Conservation (phyloP, 805 yeast species). For the Allodekkera sacchari region DNA sequence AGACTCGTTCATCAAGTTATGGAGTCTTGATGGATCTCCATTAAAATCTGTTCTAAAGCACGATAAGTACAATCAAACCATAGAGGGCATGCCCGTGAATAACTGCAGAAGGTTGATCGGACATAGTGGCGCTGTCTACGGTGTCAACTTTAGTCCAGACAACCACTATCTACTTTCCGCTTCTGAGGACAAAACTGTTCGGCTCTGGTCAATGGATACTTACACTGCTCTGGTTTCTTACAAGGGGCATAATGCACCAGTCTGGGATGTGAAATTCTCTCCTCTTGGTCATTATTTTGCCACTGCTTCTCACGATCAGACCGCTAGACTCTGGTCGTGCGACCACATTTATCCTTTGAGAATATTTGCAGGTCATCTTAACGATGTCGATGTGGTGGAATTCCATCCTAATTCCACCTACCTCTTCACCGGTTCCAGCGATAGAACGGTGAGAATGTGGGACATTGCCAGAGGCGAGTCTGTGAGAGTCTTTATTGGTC, state of each 20-base stretch:
- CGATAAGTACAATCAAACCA: conserved; percentile 37
- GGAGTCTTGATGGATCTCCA: conserved; percentile 92
- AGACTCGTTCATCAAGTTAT: conserved; percentile 81
- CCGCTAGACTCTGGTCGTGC: conserved; percentile 96
- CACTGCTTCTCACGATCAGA: conserved; percentile 96
- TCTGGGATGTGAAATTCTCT: conserved; percentile 94
- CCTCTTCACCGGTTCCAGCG: conserved; percentile 90
- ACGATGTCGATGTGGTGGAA: conserved; percentile 90
- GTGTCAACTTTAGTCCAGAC: conserved; percentile 86
- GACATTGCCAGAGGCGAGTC: conserved; percentile 83
- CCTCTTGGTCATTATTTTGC: conserved; percentile 97
- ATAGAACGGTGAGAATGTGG: conserved; percentile 97
- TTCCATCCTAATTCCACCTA: conserved; percentile 97
- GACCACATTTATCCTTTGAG: conserved; percentile 95
- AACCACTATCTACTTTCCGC: conserved; percentile 69
- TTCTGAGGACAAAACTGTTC: conserved; percentile 86
- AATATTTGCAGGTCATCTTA: conserved; percentile 94
- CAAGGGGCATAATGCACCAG: conserved; percentile 93
- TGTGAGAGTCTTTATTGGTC: conserved; percentile 89
- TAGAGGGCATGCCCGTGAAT: conserved; percentile 21
- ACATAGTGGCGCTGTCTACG: conserved; percentile 91
- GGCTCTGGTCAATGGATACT: conserved; percentile 92
- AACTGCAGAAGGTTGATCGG: conserved; percentile 60
- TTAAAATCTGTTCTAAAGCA: conserved; percentile 51
- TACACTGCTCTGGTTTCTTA: conserved; percentile 85